Conservation (phyloP, 768 basidiomycete species). For the Pilatotrama ljubarskyi region DNA sequence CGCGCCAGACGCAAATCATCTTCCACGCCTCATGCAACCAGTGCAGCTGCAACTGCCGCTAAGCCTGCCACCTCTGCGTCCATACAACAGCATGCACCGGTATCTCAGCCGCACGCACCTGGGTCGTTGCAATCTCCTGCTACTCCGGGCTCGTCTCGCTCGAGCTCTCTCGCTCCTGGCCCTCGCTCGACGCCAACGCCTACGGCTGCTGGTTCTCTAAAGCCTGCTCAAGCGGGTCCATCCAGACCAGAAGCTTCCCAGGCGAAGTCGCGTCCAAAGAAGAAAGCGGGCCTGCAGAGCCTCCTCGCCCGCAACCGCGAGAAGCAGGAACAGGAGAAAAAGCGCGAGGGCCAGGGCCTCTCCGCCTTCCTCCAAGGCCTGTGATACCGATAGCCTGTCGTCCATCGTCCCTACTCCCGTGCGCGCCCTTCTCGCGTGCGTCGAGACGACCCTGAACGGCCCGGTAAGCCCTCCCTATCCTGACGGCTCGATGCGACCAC, state of each 20-base stretch:
- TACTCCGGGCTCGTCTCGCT: constrained; percentile 12
- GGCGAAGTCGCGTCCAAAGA: constrained; percentile 47
- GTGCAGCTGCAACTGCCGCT: background rate
- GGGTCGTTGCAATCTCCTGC: background rate
- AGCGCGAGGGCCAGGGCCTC: constrained; percentile 36
- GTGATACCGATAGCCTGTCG: constrained; percentile 11
- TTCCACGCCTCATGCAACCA: background rate
- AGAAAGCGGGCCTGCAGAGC: constrained; percentile 57
- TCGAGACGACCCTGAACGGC: background rate
- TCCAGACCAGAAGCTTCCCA: background rate
- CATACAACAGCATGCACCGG: constrained; percentile 1
- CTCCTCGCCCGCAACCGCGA: constrained; percentile 64
- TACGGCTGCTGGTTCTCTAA: background rate
- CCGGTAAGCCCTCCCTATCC: background rate
- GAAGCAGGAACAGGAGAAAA: constrained; percentile 45
- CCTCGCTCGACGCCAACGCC: constrained; percentile 1
- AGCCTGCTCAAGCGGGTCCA: background rate
- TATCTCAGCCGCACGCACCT: constrained; percentile 6
- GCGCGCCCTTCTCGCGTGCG: background rate
- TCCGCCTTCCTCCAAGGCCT: constrained; percentile 55
- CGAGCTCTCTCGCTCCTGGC: constrained; percentile 1
- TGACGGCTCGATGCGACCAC: too few species aligned
- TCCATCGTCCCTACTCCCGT: background rate
- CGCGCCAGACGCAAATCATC: constrained; percentile 14
- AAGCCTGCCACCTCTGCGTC: background rate